phyloP scores from a whole-genome alignment of 73 alveolate genomes.

The Symbiodinium pilosum region DNA sequence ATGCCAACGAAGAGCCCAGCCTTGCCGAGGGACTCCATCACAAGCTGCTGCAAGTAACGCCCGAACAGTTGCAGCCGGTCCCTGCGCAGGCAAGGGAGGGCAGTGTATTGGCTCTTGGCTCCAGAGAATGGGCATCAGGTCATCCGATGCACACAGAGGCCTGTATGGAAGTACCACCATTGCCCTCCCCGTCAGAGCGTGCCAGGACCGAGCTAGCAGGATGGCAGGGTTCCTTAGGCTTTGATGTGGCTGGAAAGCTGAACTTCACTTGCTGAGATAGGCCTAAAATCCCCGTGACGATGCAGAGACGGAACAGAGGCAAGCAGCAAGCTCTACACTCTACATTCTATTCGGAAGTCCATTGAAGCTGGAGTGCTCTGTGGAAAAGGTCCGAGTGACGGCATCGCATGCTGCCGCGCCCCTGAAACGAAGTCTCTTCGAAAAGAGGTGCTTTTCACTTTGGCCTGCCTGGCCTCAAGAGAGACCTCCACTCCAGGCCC shows the following conservation, averaged over 20 bases:
- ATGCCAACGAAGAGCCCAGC: background rate
- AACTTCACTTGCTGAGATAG: too few relatives aligned
- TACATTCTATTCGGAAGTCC: background rate
- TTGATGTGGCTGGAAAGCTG: too few relatives aligned
- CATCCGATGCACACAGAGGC: background rate
- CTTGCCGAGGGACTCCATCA: constrained; percentile 13
- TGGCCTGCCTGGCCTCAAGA: background rate
- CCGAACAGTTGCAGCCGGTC: constrained; percentile 7
- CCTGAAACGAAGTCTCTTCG: too few relatives aligned
- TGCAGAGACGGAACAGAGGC: background rate
- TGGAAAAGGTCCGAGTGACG: background rate
- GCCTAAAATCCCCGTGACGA: too few relatives aligned
- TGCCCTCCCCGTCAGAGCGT: background rate
- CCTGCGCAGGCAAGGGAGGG: background rate
- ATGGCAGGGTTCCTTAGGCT: background rate
- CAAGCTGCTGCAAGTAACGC: constrained; percentile 11
- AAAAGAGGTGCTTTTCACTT: too few relatives aligned
- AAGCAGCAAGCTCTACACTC: background rate
- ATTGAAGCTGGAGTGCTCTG: background rate
- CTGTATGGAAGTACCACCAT: constrained; percentile 3
- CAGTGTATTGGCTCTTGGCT: too few relatives aligned
- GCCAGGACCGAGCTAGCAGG: constrained; percentile 3
- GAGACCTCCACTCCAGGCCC: background rate
- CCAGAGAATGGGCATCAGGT: too few relatives aligned
- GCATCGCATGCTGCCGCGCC: background rate